phyloP scores from a whole-genome alignment of 257 asterid genomes.

The Plantago major region DNA sequence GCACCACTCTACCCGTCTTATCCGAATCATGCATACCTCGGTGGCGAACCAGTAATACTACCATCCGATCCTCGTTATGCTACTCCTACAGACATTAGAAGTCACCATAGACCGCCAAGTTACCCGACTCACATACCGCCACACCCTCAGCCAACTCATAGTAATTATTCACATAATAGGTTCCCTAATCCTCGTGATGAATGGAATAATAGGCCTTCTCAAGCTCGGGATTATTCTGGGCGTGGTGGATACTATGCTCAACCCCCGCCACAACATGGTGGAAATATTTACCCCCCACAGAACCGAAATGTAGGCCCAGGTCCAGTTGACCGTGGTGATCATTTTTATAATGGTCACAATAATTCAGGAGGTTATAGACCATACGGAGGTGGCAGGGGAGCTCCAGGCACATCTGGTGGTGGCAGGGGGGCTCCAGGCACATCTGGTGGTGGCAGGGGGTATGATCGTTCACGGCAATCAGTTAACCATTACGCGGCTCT shows the following conservation, averaged over 20 bases:
- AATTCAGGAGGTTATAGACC: slow-evolving; percentile 30
- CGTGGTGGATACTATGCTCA: slow-evolving; percentile 51
- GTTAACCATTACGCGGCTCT: slow-evolving; percentile 58
- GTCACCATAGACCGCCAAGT: slow-evolving; percentile 38
- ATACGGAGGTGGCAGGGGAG: slow-evolving; percentile 26
- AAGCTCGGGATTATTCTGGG: slow-evolving; percentile 32
- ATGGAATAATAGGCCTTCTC: slow-evolving; percentile 27
- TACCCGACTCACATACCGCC: slow-evolving; percentile 39
- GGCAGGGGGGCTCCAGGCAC: slow-evolving; percentile 34
- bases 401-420: slow-evolving; percentile 6
- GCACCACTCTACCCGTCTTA: slow-evolving; percentile 27
- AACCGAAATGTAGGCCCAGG: slow-evolving; percentile 29
- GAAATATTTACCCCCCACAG: slow-evolving; percentile 37
- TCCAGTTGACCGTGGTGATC: slow-evolving; percentile 31
- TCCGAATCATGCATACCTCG: slow-evolving; percentile 34
- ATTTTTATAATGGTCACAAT: slow-evolving; percentile 33
- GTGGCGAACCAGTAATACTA: slow-evolving; percentile 25
- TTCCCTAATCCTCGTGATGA: slow-evolving; percentile 32
- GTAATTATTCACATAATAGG: slow-evolving; percentile 28
- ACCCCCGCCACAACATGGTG: slow-evolving; percentile 35
- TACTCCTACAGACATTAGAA: slow-evolving; percentile 25
- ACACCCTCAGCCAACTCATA: slow-evolving; percentile 28
- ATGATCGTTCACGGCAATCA: slow-evolving; percentile 37
- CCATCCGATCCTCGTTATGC: slow-evolving; percentile 35
- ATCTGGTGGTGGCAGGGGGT: slow-evolving; percentile 45